Base-by-base conservation (phyloP, 768 basidiomycete genomes). In the Lactarius indigo region DNA sequence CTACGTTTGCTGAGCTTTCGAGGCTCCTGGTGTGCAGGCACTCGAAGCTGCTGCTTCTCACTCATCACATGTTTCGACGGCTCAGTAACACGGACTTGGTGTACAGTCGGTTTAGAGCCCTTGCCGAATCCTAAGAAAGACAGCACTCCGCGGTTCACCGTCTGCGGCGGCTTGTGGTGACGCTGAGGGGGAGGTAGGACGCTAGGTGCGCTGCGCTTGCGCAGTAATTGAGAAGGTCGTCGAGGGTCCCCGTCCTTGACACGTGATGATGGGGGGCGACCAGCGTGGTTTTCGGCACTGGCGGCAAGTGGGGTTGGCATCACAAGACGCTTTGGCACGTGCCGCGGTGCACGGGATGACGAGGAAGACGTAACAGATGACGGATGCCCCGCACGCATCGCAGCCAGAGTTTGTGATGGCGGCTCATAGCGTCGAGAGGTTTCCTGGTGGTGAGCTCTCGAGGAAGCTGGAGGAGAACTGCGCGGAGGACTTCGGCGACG, bases 261-360 rank as follows among this genome's bases (percentile, higher is more conserved):
- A n/a, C 50, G 61, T 58, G 62, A 47, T 17, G 42, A 31, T 3
- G 64, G 15, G 18, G 33, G 12, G 28, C 26, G 52, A 31, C 23
- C 30, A 26, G n/a, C 5, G 39, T 26, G 58, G 59, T 57, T 30
- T 64, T 65, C 42, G 44, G 61, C 15, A 39, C 67, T 13, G 59
- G 61, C 41, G 64, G 71, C 63, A 41, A 91, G 80, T 18, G 87
- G 90, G 3, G 86, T 76, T 56, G 90, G 90, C 90, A 91, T 91
- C 52, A 91, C 85, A 31, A 91, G 84, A 57, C 79, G 83, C 73
- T 84, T 88, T 4, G 90, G 90, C 52, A 86, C 71, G 74, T 86
- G 77, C 5, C 71, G 69, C 28, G 76, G 74, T 17, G 64, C 60
- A 18, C 54, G 64, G 20, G 47, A 59, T 0, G 69, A 64, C 13